A percentile compares a stretch with the other conserved stretches of the same genome.
Conservation (phyloP, 495 filamentous ascomycete genomes). For the Penicillium lividum region DNA sequence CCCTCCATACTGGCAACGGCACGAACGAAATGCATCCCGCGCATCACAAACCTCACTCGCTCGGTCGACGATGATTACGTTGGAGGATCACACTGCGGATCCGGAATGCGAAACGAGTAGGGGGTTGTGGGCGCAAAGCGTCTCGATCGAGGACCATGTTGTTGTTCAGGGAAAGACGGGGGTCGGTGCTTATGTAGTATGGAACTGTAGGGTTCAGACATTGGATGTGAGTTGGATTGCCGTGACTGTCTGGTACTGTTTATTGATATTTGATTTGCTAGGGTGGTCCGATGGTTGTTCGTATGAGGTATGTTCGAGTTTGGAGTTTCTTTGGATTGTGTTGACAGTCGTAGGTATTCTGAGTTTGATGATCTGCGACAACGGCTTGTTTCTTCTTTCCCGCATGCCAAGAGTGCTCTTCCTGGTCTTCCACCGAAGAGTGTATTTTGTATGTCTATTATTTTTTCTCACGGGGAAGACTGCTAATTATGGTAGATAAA, state of each 20-base stretch:
- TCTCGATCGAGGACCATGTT: conserved; percentile 65
- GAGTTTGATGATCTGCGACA: conserved; percentile 68
- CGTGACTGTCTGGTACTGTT: conserved; percentile 21
- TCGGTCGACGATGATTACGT: conserved; percentile 51
- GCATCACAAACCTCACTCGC: conserved; percentile 48
- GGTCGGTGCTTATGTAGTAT: conserved; percentile 71
- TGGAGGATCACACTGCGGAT: conserved; percentile 73
- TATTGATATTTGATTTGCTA: conserved; percentile 25
- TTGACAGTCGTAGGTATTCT: conserved; percentile 58
- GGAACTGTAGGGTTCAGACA: conserved; percentile 71
- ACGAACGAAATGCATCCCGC: conserved; percentile 41
- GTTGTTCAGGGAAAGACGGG: conserved; percentile 63
- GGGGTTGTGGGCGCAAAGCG: conserved; percentile 67
- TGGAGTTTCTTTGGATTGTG: not conserved
- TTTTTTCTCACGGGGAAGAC: not conserved
- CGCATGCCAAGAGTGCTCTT: conserved; percentile 62
- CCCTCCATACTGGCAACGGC: conserved; percentile 55
- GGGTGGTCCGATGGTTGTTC: conserved; percentile 61
- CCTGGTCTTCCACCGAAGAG: conserved; percentile 71
- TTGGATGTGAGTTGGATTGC: conserved; percentile 57
- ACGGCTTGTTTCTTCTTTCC: conserved; percentile 62
- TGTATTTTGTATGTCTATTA: conserved; percentile 57
- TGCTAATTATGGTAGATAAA: conserved; percentile 48
- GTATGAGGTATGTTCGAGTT: conserved; percentile 51
- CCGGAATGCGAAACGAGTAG: conserved; percentile 57